Evolutionary conservation across 352 stramenopile genomes (phyloP).

Genomic region (Phytophthora citricola): DNA sequence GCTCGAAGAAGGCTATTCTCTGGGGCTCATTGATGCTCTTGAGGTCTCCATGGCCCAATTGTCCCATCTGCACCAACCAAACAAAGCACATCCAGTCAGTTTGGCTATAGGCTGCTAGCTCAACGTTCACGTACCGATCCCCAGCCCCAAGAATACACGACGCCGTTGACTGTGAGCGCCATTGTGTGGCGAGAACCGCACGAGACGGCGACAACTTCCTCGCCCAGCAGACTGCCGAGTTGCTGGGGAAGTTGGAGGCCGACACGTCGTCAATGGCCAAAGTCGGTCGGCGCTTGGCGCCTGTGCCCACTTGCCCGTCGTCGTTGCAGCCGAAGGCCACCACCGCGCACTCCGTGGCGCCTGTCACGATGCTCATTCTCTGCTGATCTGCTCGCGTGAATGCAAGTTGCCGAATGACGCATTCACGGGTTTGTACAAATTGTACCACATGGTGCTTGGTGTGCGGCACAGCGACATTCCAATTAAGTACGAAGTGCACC

Average conservation of each 20-base stretch:
- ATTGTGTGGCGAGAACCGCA: constrained; percentile 87
- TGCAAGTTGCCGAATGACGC: constrained; percentile 18
- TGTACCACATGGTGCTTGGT: constrained; percentile 16
- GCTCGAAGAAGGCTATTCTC: constrained; percentile 69
- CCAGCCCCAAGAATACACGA: constrained; percentile 83
- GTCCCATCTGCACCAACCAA: constrained; percentile 63
- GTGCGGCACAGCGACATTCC: neutral
- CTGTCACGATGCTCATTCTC: constrained; percentile 25
- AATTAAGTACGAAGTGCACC: neutral
- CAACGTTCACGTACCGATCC: constrained; percentile 55
- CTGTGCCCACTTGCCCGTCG: constrained; percentile 80
- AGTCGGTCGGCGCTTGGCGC: constrained; percentile 59
- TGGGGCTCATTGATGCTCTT: constrained; percentile 73
- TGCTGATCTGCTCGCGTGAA: constrained; percentile 5
- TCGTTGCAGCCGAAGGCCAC: constrained; percentile 87
- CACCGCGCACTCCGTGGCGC: constrained; percentile 45
- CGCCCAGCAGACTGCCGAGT: constrained; percentile 49
- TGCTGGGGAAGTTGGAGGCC: constrained; percentile 76
- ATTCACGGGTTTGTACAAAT: neutral
- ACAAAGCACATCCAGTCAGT: constrained; percentile 15
- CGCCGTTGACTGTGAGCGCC: constrained; percentile 67
- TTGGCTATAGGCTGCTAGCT: neutral
- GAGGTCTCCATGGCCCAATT: constrained; percentile 78
- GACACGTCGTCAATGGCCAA: constrained; percentile 77
- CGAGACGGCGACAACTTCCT: constrained; percentile 73